Conservation (phyloP, 2,329 filamentous ascomycete species). For the Penicillium sp. region DNA sequence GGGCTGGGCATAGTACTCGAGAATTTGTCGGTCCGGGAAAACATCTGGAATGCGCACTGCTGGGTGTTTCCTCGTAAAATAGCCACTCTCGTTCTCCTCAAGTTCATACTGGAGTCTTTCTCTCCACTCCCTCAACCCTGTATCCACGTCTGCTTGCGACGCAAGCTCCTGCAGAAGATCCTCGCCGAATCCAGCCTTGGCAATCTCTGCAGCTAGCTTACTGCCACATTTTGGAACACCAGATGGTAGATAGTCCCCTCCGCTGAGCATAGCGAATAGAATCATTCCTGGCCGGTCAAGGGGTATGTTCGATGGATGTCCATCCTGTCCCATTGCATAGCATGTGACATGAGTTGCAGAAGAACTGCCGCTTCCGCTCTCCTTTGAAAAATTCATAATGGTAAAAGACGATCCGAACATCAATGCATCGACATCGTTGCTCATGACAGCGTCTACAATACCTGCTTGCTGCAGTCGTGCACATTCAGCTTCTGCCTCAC, state of each 20-base stretch:
- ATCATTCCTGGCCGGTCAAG: constrained; percentile 89
- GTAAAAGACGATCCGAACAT: constrained; percentile 90
- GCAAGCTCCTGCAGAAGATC: constrained; percentile 67
- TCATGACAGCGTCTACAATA: constrained; percentile 88
- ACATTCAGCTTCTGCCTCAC: constrained; percentile 95
- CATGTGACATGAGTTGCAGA: constrained; percentile 81
- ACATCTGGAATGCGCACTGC: constrained; percentile 71
- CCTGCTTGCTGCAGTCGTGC: constrained; percentile 78
- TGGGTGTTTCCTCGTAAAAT: constrained; percentile 75
- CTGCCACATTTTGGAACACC: constrained; percentile 85
- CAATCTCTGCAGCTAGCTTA: constrained; percentile 86
- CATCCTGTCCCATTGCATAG: constrained; percentile 57
- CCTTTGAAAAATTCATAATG: constrained; percentile 78
- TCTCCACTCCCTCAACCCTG: constrained; percentile 64
- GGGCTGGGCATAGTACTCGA: constrained; percentile 86
- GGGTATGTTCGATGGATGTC: constrained; percentile 30
- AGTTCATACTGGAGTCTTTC: constrained; percentile 72
- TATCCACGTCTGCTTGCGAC: constrained; percentile 29
- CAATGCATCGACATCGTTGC: constrained; percentile 93
- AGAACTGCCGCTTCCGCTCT: constrained; percentile 60
- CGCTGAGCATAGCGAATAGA: constrained; percentile 88
- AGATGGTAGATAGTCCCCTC: constrained; percentile 88
- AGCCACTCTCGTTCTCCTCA: constrained; percentile 75
- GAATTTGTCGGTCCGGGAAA: constrained; percentile 76
- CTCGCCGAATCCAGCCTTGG: constrained; percentile 79